These are phyloP conservation scores for Globisporangium okanoganense DNA, from an alignment of 352 stramenopile genomes.

Conservation along the genomic window DNA sequence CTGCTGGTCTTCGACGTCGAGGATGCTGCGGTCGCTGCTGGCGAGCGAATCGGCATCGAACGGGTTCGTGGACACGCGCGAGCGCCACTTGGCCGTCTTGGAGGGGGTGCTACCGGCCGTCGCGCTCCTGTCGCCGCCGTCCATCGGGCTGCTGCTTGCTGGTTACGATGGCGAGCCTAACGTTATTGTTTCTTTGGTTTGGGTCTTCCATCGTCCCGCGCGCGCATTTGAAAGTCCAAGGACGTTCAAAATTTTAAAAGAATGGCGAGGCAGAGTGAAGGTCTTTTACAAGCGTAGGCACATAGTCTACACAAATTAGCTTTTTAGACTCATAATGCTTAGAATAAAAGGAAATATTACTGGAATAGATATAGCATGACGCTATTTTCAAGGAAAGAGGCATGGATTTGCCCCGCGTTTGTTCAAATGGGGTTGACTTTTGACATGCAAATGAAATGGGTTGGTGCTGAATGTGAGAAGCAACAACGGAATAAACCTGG, in stretches of 20 bases:
- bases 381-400: not conserved
- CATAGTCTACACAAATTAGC: not conserved
- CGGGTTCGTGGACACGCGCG: constrained; percentile 22
- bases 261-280: constrained; percentile 1
- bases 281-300: not conserved
- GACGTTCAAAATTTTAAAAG: constrained; percentile 12
- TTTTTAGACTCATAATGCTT: not conserved
- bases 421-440: not conserved
- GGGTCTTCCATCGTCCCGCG: not conserved
- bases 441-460: not conserved
- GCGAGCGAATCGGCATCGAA: constrained; percentile 12
- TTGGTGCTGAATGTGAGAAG: not conserved
- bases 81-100: constrained; percentile 24
- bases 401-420: not conserved
- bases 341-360: not conserved
- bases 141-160: not conserved
- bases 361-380: not conserved
- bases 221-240: constrained; percentile 8
- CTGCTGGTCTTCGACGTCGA: constrained; percentile 10
- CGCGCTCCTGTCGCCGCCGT: not conserved
- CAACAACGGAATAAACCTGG: no score
- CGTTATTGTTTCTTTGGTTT: constrained; percentile 1
- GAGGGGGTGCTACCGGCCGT: not conserved
- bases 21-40: not conserved
- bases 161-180: not conserved